Conservation (phyloP, 176 grass and related monocot genomes). For the Triticum monococcum region DNA sequence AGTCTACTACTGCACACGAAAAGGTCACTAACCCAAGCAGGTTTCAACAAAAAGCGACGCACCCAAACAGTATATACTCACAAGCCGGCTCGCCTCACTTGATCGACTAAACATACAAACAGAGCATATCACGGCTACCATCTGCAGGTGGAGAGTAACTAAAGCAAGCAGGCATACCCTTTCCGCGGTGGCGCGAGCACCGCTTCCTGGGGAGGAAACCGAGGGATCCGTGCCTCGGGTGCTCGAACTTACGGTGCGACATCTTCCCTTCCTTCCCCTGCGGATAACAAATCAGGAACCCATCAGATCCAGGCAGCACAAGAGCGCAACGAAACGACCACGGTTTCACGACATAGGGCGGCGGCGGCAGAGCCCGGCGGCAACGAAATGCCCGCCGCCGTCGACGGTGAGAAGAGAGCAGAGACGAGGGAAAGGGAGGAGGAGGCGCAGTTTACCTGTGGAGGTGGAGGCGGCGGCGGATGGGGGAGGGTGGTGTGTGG, state of each 20-base stretch:
- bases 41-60: neutral
- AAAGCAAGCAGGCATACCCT: conserved; percentile 41
- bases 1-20: neutral
- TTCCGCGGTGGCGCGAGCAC: conserved; percentile 77
- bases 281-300: neutral
- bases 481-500: neutral
- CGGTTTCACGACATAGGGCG: neutral
- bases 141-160: neutral
- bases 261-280: conserved; percentile 58
- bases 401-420: neutral
- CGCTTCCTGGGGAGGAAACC: conserved; percentile 96
- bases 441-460: conserved; percentile 1
- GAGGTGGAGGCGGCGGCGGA: conserved; percentile 6
- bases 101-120: neutral
- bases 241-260: conserved; percentile 98
- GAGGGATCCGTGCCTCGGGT: conserved; percentile 94
- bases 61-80: neutral
- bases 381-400: neutral
- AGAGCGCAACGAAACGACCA: neutral
- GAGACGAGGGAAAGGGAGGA: neutral
- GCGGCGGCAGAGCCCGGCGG: neutral
- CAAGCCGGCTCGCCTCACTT: neutral
- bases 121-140: neutral
- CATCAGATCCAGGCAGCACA: conserved; percentile 10
- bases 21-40: neutral